Base-by-base conservation (phyloP, 176 grass and related monocot genomes). In the Urochloa ruziziensis region DNA sequence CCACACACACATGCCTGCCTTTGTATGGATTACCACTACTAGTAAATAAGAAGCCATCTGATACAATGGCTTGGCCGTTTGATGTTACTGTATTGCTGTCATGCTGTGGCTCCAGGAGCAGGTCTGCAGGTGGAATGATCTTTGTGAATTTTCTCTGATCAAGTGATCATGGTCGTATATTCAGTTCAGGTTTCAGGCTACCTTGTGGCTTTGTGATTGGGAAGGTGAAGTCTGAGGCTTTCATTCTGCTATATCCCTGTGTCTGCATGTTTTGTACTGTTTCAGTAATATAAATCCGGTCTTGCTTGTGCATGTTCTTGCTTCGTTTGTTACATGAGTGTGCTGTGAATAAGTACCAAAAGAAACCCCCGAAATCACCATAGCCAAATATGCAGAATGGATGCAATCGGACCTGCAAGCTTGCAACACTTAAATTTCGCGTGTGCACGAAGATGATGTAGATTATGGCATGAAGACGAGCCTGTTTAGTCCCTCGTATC, bases 21-120 rank as follows among this genome's bases (percentile, higher is more conserved):
- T 34, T 52, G 10, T 7, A 64, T 35, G 2, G 32, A 1, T 3
- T 14, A 3, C 58, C 29, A 10, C 70, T 58, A 58, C 19, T 12
- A 30, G 37, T 78, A 78, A 77, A 62, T 78, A 78, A 78, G 39
- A 46, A 78, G 57, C 39, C 75, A 78, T 62, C 2, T 23, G 57
- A 23, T 46, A 27, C 57, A 23, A 62, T 62, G 75, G 36, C 36
- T 61, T 77, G 74, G 54, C 23, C 60, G 15, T 23, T 77, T 58
- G 52, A 28, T 43, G 35, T 52, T 23, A 14, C 24, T 30, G 16
- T 80, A 24, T n/a, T 44, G 10, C 46, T 80, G 12, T 7, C 36
- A 14, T 69, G 33, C 32, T 81, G 32, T 39, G 63, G 37, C 51
- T 48, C 43, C 42, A 48, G n/a, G n/a, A n/a, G n/a, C n/a, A n/a